Percentiles rank a stretch among this genome's conserved stretches.
phyloP scores from a whole-genome alignment of 2,329 filamentous ascomycete genomes.

The Exutisphaerella laricina region DNA sequence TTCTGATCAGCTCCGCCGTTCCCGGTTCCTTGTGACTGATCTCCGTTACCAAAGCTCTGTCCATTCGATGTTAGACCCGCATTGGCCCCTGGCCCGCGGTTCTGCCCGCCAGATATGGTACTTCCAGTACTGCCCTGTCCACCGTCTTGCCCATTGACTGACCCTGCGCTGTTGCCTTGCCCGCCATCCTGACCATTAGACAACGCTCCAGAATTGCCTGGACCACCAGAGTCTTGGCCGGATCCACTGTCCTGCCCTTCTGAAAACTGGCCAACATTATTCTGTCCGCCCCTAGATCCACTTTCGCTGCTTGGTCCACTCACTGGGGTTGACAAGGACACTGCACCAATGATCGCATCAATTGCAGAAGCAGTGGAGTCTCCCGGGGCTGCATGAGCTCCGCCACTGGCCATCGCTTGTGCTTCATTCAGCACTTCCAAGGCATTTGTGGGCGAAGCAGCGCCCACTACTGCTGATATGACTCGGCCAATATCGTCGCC shows the following conservation, averaged over 20 bases:
- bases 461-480: conserved; percentile 11
- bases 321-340: neutral
- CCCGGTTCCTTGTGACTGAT: neutral
- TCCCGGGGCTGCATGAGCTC: neutral
- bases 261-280: neutral
- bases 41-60: neutral
- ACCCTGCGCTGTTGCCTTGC: neutral
- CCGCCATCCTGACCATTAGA: neutral
- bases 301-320: neutral
- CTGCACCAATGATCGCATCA: conserved; percentile 9
- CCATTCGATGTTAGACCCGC: neutral
- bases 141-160: neutral
- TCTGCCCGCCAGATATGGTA: neutral
- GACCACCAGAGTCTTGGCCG: neutral
- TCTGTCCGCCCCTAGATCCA: neutral
- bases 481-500: conserved; percentile 11
- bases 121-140: too few relatives aligned
- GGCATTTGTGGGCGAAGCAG: conserved; percentile 18
- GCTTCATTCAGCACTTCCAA: conserved; percentile 16
- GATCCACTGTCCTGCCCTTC: neutral
- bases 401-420: conserved; percentile 7
- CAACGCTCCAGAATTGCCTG: neutral
- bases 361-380: conserved; percentile 14
- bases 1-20: neutral
- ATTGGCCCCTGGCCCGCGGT: neutral